A percentile compares a stretch with the other conserved stretches of the same genome.
Evolutionary conservation across 345 rosid species (phyloP).

Genomic region (Dipteronia sinensis): DNA sequence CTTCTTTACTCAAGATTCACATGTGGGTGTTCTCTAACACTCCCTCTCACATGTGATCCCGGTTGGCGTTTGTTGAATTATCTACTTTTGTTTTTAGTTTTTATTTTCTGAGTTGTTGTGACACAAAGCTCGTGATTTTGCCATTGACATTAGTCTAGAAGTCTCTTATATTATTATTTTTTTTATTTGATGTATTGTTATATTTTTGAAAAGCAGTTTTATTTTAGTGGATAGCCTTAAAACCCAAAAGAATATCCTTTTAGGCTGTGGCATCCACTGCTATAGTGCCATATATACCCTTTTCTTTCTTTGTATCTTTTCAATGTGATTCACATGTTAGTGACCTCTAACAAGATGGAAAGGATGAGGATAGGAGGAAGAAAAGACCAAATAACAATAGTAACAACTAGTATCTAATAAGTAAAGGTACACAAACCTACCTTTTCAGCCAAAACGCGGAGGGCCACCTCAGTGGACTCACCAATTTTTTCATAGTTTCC

Average conservation of each 20-base stretch:
- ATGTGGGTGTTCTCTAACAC: neutral
- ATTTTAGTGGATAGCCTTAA: neutral
- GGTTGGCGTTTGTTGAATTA: neutral
- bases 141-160: neutral
- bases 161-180: neutral
- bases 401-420: conserved; percentile 2
- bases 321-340: neutral
- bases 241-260: neutral
- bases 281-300: neutral
- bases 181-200: neutral
- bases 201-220: too few species aligned
- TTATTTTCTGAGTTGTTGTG: neutral
- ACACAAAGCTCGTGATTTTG: neutral
- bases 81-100: neutral
- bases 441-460: conserved; percentile 95
- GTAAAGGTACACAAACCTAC: conserved; percentile 39
- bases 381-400: neutral
- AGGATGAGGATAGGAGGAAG: neutral
- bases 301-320: neutral
- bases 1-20: neutral
- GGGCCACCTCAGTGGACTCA: conserved; percentile 99
- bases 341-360: neutral
- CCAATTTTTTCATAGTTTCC: conserved; percentile 92
- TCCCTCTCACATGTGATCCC: neutral
- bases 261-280: neutral